phyloP scores from a whole-genome alignment of 768 basidiomycete genomes.

The Leccinum variicolor region DNA sequence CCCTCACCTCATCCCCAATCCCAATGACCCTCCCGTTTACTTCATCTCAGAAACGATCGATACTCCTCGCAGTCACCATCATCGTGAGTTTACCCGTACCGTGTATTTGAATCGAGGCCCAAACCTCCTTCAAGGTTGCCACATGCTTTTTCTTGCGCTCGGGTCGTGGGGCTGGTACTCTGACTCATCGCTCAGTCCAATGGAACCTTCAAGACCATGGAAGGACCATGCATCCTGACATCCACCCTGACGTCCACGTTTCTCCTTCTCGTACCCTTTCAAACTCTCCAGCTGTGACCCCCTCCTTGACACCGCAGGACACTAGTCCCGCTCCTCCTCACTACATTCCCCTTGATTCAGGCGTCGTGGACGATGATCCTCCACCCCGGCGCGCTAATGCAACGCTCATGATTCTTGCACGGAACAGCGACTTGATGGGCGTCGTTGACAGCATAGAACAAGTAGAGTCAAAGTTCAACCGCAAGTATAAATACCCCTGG shows the following conservation, averaged over 20 bases:
- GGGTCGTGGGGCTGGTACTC: not conserved
- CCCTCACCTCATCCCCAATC: not conserved
- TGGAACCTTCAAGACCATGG: slow-evolving; percentile 1
- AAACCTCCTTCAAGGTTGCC: slow-evolving; percentile 8
- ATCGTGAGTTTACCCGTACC: slow-evolving; percentile 15
- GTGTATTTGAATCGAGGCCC: not conserved
- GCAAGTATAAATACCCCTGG: slow-evolving; percentile 56
- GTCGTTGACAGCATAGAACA: slow-evolving; percentile 49
- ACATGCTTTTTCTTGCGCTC: slow-evolving; percentile 25
- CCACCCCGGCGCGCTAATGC: slow-evolving; percentile 48
- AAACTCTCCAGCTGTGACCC: not conserved
- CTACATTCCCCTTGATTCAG: slow-evolving; percentile 2
- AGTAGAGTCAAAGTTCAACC: slow-evolving; percentile 59
- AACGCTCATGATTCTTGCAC: slow-evolving; percentile 53
- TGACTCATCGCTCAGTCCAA: slow-evolving; percentile 2
- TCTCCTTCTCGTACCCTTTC: not conserved
- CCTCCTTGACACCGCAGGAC: not conserved
- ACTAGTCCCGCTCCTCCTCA: not conserved
- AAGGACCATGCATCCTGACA: not conserved
- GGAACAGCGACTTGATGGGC: slow-evolving; percentile 44
- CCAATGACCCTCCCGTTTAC: slow-evolving; percentile 26
- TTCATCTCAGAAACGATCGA: slow-evolving; percentile 28
- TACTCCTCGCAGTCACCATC: slow-evolving; percentile 24
- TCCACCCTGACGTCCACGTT: not conserved
- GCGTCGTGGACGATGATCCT: not conserved